Conservation (phyloP, 495 filamentous ascomycete genomes). For the Penicillium macrosclerotiorum region DNA sequence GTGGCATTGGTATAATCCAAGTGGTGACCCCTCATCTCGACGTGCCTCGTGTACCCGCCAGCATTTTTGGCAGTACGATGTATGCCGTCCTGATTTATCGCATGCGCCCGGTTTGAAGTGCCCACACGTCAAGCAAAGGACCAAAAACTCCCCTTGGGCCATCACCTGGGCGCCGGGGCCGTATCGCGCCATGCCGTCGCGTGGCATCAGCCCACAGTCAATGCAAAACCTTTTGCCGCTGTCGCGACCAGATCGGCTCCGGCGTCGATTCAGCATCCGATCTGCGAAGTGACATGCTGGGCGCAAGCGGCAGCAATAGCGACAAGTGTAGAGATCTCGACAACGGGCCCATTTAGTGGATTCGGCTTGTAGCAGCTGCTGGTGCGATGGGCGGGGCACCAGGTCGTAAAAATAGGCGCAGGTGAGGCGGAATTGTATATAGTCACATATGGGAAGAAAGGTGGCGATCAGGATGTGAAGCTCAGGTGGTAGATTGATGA, state of each 20-base stretch:
- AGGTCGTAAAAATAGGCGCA: conserved; percentile 26
- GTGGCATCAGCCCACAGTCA: conserved; percentile 33
- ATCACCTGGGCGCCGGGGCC: conserved; percentile 28
- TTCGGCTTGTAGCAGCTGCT: conserved; percentile 29
- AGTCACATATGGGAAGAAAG: conserved; percentile 55
- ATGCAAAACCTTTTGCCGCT: conserved; percentile 34
- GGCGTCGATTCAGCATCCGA: conserved; percentile 28
- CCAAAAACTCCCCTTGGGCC: conserved; percentile 18
- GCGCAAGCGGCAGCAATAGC: conserved; percentile 36
- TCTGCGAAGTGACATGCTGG: conserved; percentile 27
- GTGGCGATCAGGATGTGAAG: conserved; percentile 54
- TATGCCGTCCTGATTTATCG: conserved; percentile 13
- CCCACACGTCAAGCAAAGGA: conserved; percentile 32
- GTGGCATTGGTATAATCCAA: too few relatives aligned
- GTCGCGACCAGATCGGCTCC: conserved; percentile 20
- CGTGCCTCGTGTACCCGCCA: background rate
- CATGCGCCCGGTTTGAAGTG: conserved; percentile 17
- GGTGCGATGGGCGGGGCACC: conserved; percentile 24
- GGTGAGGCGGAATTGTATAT: conserved; percentile 53
- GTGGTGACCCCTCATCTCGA: background rate
- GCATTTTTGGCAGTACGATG: conserved; percentile 10
- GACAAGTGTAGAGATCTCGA: conserved; percentile 33
- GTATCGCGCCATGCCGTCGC: conserved; percentile 30
- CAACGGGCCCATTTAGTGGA: conserved; percentile 21
- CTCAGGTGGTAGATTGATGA: conserved; percentile 55